phyloP scores from a whole-genome alignment of 257 asterid species.

The Ajuga chamaepitys region DNA sequence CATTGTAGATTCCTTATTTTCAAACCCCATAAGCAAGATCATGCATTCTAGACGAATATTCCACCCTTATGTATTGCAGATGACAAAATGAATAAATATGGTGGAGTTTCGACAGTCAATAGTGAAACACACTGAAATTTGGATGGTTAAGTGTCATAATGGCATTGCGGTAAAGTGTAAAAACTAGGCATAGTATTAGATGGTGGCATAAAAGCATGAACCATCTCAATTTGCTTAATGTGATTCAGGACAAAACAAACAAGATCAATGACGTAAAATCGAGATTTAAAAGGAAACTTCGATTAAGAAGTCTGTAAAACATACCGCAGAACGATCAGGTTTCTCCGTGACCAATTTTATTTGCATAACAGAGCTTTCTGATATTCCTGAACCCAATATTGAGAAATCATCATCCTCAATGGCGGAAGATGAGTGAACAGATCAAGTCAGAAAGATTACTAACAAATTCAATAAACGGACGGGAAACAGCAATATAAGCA shows the following conservation, averaged over 20 bases:
- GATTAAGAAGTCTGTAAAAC: constrained; percentile 1
- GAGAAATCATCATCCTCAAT: constrained; percentile 32
- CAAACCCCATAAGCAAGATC: not conserved
- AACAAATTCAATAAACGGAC: not conserved
- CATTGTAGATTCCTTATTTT: not conserved
- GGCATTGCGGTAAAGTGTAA: too few species aligned
- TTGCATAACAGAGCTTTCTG: constrained; percentile 13
- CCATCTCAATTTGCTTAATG: not conserved
- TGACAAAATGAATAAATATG: not conserved
- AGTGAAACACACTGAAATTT: not conserved
- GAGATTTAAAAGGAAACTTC: not conserved
- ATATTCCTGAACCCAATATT: constrained; percentile 35
- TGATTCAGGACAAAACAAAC: too few species aligned
- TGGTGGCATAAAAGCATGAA: not conserved
- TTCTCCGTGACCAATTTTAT: constrained; percentile 43
- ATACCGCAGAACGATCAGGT: constrained; percentile 27
- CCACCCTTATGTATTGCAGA: not conserved
- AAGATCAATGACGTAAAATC: not conserved
- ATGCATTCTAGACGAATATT: not conserved
- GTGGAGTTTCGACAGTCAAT: not conserved
- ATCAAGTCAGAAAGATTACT: not conserved
- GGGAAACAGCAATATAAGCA: not conserved
- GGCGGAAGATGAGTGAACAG: constrained; percentile 5
- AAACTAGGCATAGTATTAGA: not conserved
- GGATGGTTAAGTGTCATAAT: not conserved